phyloP scores from a whole-genome alignment of 805 yeast species.

The Kurtzmaniella cleridarum region DNA sequence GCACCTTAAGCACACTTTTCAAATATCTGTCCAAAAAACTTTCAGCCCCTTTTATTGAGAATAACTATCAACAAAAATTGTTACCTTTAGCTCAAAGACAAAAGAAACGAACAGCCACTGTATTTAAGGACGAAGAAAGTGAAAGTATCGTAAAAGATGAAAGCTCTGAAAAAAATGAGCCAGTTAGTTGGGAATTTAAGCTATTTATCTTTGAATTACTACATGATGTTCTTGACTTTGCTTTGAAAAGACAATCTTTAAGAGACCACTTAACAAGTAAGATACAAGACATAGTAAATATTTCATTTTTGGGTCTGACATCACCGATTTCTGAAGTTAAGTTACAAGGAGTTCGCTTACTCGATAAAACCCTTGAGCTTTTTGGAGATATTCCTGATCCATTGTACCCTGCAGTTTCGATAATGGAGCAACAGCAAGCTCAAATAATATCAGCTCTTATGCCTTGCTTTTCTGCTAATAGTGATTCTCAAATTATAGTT shows the following conservation, averaged over 20 bases:
- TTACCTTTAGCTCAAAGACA: conserved; percentile 38
- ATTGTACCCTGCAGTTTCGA: conserved; percentile 60
- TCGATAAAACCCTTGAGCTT: conserved; percentile 56
- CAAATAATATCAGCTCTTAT: conserved; percentile 85
- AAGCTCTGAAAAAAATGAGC: conserved; percentile 45
- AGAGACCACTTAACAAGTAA: conserved; percentile 36
- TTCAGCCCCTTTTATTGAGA: conserved; percentile 33
- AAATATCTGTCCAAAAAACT: conserved; percentile 39
- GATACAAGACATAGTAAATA: conserved; percentile 63
- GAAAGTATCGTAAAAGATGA: conserved; percentile 32
- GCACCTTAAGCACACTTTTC: conserved; percentile 46
- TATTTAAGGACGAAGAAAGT: conserved; percentile 38
- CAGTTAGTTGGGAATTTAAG: conserved; percentile 55
- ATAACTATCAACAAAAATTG: conserved; percentile 34
- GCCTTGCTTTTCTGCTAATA: conserved; percentile 75
- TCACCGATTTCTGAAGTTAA: conserved; percentile 59
- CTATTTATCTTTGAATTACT: conserved; percentile 42
- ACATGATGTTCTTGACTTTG: conserved; percentile 35
- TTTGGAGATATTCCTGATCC: conserved; percentile 67
- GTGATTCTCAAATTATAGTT: conserved; percentile 68
- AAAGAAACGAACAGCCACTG: conserved; percentile 25
- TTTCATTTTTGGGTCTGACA: conserved; percentile 79
- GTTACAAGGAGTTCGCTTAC: conserved; percentile 57
- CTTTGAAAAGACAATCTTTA: conserved; percentile 33
- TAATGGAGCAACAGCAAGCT: conserved; percentile 90